Conservation (phyloP, 1,284 basidiomycete genomes). For the Coniferiporia sulphurascens region DNA sequence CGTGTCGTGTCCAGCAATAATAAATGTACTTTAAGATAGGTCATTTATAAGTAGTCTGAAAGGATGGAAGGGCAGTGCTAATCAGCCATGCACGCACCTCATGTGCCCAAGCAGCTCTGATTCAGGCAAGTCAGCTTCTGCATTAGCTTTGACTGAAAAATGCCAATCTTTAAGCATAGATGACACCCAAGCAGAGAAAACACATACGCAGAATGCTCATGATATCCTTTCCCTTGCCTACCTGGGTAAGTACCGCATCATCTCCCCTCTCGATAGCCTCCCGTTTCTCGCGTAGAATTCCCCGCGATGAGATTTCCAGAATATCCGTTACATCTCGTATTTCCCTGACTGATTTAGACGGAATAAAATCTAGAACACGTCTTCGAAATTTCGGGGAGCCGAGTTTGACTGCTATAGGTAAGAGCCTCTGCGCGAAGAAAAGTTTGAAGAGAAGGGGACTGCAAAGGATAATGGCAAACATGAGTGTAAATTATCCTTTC, state of each 20-base stretch:
- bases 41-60: not conserved
- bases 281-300: slow-evolving; percentile 20
- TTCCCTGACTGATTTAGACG: slow-evolving; percentile 30
- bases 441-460: slow-evolving; percentile 4
- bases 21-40: slow-evolving; percentile 23
- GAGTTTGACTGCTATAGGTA: slow-evolving; percentile 9
- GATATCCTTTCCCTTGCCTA: slow-evolving; percentile 29
- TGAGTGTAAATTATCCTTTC: not conserved
- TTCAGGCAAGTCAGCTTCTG: slow-evolving; percentile 28
- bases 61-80: slow-evolving; percentile 31
- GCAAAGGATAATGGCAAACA: not conserved
- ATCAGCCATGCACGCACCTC: not conserved
- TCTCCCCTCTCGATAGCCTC: slow-evolving; percentile 23
- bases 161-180: not conserved
- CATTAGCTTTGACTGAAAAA: slow-evolving; percentile 18
- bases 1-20: slow-evolving; percentile 30
- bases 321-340: not conserved
- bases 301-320: slow-evolving; percentile 9
- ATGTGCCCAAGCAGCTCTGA: slow-evolving; percentile 30
- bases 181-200: not conserved
- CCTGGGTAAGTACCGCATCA: slow-evolving; percentile 22
- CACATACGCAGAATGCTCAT: slow-evolving; percentile 29
- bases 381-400: slow-evolving; percentile 13
- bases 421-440: not conserved
- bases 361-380: slow-evolving; percentile 20